A percentile compares a stretch with the other conserved stretches of the same genome.
These are phyloP conservation scores for Puccinia polysora DNA, from an alignment of 1,284 basidiomycete species.

Conservation along the genomic window DNA sequence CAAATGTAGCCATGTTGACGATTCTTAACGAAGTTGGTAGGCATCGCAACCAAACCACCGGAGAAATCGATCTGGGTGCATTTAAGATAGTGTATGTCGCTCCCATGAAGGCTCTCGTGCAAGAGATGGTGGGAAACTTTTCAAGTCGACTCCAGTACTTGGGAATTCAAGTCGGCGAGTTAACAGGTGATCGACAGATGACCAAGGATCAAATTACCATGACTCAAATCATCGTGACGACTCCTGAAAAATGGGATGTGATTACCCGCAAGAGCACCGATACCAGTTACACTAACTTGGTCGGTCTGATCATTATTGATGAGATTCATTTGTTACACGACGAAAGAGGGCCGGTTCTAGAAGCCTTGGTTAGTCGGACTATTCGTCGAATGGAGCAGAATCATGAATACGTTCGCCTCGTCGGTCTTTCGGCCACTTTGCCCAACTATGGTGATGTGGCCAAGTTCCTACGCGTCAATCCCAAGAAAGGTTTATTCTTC, in stretches of 20 bases:
- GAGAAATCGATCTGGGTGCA: slow-evolving; percentile 76
- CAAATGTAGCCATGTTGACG: slow-evolving; percentile 94
- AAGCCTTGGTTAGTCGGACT: slow-evolving; percentile 83
- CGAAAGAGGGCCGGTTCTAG: slow-evolving; percentile 94
- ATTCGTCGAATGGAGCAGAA: slow-evolving; percentile 94
- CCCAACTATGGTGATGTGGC: slow-evolving; percentile 99
- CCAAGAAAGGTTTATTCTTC: slow-evolving; percentile 87
- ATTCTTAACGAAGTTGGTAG: slow-evolving; percentile 83
- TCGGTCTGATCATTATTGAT: slow-evolving; percentile 93
- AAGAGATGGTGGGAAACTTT: slow-evolving; percentile 96
- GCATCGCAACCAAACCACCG: slow-evolving; percentile 74
- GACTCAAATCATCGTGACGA: slow-evolving; percentile 98
- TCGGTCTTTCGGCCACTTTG: slow-evolving; percentile 91
- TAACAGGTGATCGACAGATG: slow-evolving; percentile 96
- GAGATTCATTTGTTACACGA: slow-evolving; percentile 98
- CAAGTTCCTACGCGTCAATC: slow-evolving; percentile 91
- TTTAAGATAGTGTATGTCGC: slow-evolving; percentile 99
- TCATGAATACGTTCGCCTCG: slow-evolving; percentile 81
- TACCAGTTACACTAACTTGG: slow-evolving; percentile 93
- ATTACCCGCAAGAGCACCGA: slow-evolving; percentile 97
- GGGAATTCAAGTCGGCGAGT: slow-evolving; percentile 84
- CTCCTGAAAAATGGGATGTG: slow-evolving; percentile 97
- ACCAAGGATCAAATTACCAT: slow-evolving; percentile 96
- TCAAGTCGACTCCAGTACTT: slow-evolving; percentile 72
- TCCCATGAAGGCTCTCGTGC: slow-evolving; percentile 97